A percentile compares a stretch with the other conserved stretches of the same genome.
phyloP scores from a whole-genome alignment of 768 basidiomycete genomes.

The Favolaschia claudopus region DNA sequence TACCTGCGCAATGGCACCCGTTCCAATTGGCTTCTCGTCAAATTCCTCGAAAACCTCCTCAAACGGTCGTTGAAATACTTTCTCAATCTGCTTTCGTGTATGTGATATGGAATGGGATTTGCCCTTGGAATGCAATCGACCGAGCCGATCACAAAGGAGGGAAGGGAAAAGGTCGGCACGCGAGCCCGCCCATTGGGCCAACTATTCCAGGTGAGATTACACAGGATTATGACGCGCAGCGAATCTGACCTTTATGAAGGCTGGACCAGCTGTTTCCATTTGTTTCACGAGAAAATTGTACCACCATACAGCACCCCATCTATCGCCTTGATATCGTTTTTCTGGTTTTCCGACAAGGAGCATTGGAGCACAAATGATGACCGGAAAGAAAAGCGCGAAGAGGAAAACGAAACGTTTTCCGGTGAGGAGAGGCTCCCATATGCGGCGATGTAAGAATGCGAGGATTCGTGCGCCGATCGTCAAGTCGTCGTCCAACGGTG shows the following conservation, averaged over 20 bases:
- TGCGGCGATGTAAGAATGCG: slow-evolving; percentile 56
- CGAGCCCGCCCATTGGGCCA: slow-evolving; percentile 98
- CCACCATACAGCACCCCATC: slow-evolving; percentile 98
- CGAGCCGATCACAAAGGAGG: slow-evolving; percentile 83
- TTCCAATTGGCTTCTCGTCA: slow-evolving; percentile 88
- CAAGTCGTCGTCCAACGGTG: slow-evolving; percentile 69
- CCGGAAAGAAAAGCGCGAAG: slow-evolving; percentile 84
- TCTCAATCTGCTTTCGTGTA: slow-evolving; percentile 83
- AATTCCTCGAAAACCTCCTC: slow-evolving; percentile 92
- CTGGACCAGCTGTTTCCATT: slow-evolving; percentile 96
- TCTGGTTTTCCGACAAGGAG: slow-evolving; percentile 71
- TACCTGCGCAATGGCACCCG: slow-evolving; percentile 96
- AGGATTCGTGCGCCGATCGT: slow-evolving; percentile 54
- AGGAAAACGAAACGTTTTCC: slow-evolving; percentile 85
- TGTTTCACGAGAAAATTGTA: slow-evolving; percentile 85
- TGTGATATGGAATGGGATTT: slow-evolving; percentile 81
- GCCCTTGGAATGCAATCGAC: slow-evolving; percentile 87
- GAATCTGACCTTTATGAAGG: slow-evolving; percentile 85
- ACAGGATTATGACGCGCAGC: slow-evolving; percentile 8
- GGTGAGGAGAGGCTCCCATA: slow-evolving; percentile 90
- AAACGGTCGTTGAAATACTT: slow-evolving; percentile 84
- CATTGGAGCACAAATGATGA: slow-evolving; percentile 86
- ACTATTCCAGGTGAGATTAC: slow-evolving; percentile 51
- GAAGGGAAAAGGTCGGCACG: slow-evolving; percentile 93
- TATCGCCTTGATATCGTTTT: slow-evolving; percentile 68